Conservation (phyloP, 1,284 basidiomycete genomes). For the Rhodotorula sp. region DNA sequence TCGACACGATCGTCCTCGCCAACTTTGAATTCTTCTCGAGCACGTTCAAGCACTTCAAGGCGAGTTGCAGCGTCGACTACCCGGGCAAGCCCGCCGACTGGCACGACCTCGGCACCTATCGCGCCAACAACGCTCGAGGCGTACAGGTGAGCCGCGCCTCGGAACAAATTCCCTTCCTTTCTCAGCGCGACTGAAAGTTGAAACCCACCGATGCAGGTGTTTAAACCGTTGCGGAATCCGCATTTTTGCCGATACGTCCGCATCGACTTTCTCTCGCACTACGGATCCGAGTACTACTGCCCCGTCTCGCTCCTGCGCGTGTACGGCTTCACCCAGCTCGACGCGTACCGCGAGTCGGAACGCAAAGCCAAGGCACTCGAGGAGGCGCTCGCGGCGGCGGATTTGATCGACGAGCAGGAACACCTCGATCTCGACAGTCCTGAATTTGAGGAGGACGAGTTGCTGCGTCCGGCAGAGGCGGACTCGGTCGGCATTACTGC, state of each 20-base stretch:
- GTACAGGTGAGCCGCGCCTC: slow-evolving; percentile 63
- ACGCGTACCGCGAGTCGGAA: slow-evolving; percentile 88
- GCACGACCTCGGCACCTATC: slow-evolving; percentile 64
- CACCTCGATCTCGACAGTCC: slow-evolving; percentile 40
- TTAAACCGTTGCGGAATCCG: slow-evolving; percentile 64
- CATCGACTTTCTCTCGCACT: slow-evolving; percentile 90
- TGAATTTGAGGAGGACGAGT: slow-evolving; percentile 3
- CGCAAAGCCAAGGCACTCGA: slow-evolving; percentile 27
- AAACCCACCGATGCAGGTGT: slow-evolving; percentile 56
- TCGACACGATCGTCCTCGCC: slow-evolving; percentile 92
- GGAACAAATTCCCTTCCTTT: accelerated
- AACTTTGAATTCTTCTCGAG: slow-evolving; percentile 99
- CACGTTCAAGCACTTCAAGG: slow-evolving; percentile 85
- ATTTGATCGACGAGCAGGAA: slow-evolving; percentile 54
- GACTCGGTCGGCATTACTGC: not conserved
- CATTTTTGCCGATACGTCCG: slow-evolving; percentile 92
- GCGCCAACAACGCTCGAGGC: slow-evolving; percentile 85
- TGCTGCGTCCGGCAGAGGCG: not conserved
- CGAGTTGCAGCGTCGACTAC: slow-evolving; percentile 54
- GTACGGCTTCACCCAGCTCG: slow-evolving; percentile 93
- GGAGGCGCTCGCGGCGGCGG: slow-evolving; percentile 39
- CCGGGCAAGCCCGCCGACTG: slow-evolving; percentile 48
- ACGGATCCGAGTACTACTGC: slow-evolving; percentile 94
- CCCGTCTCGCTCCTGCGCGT: slow-evolving; percentile 89
- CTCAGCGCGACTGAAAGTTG: not conserved